Conservation (phyloP, 768 basidiomycete genomes). For the Cytidiella melzeri region DNA sequence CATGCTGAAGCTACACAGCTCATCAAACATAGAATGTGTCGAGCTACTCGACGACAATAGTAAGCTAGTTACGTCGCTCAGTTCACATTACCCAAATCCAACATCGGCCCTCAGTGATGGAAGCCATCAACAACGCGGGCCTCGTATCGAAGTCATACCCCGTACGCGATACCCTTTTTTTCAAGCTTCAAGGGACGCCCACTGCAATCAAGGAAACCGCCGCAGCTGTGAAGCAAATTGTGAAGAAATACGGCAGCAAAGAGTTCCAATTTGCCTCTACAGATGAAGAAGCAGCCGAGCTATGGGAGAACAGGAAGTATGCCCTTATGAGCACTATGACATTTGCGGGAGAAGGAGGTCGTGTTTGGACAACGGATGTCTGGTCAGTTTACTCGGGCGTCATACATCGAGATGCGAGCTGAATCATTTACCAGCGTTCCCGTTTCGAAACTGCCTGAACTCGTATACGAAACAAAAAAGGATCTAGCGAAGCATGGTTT, state of each 20-base stretch:
- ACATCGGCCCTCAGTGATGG: constrained; percentile 49
- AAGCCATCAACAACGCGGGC: constrained; percentile 66
- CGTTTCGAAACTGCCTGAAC: constrained; percentile 27
- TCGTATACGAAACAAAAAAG: constrained; percentile 36
- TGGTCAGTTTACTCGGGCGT: constrained; percentile 53
- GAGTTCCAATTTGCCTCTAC: constrained; percentile 69
- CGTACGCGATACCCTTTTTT: constrained; percentile 75
- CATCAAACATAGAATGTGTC: constrained; percentile 59
- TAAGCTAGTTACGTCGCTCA: constrained; percentile 23
- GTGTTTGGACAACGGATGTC: constrained; percentile 86
- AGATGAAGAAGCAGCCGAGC: constrained; percentile 64
- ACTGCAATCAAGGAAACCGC: constrained; percentile 53
- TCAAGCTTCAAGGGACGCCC: constrained; percentile 82
- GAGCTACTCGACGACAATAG: constrained; percentile 80
- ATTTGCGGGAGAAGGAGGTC: constrained; percentile 32
- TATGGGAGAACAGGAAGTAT: constrained; percentile 85
- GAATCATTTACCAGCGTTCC: constrained; percentile 25
- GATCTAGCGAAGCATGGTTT: constrained; percentile 39
- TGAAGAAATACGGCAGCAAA: constrained; percentile 61
- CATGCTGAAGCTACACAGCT: constrained; percentile 1
- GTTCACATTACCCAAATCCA: background rate
- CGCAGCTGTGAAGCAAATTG: constrained; percentile 50
- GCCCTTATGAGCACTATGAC: constrained; percentile 47
- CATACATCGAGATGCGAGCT: background rate
- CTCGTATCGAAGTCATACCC: constrained; percentile 56